These are phyloP conservation scores for Colletotrichum siamense DNA, from an alignment of 2,329 filamentous ascomycete species.

Conservation along the genomic window DNA sequence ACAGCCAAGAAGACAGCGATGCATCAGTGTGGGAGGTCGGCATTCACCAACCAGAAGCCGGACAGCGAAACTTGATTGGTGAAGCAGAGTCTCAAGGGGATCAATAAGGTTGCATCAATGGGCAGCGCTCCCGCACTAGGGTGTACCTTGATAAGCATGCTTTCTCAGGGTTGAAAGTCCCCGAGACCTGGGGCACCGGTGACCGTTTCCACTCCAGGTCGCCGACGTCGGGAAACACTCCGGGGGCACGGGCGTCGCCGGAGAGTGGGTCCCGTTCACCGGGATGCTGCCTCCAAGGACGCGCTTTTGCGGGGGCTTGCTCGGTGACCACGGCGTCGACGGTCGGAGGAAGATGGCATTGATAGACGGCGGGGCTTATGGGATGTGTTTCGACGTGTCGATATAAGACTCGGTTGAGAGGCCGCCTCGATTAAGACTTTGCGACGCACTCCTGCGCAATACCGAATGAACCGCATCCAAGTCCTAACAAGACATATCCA, in stretches of 20 bases:
- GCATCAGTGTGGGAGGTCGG: background rate
- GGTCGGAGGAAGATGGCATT: background rate
- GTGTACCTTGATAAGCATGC: background rate
- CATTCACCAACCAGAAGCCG: background rate
- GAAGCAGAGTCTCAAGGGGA: background rate
- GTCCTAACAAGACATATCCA: background rate
- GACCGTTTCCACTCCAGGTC: conserved; percentile 1
- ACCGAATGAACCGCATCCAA: background rate
- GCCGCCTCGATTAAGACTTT: background rate
- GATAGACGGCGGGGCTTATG: background rate
- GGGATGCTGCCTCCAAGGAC: background rate
- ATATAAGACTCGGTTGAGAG: background rate
- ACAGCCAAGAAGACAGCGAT: background rate
- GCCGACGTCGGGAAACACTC: conserved; percentile 10
- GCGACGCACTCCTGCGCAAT: background rate
- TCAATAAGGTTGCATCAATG: conserved; percentile 6
- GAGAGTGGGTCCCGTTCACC: background rate
- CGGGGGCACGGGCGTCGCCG: conserved; percentile 12
- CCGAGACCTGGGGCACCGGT: background rate
- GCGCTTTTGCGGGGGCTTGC: background rate
- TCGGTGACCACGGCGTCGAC: background rate
- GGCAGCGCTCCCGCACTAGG: background rate
- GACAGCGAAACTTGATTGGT: background rate
- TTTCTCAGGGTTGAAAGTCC: background rate
- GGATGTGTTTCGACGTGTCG: background rate